These are phyloP conservation scores for Plasmodium adleri DNA, from an alignment of 169 alveolate species.

Conservation along the genomic window DNA sequence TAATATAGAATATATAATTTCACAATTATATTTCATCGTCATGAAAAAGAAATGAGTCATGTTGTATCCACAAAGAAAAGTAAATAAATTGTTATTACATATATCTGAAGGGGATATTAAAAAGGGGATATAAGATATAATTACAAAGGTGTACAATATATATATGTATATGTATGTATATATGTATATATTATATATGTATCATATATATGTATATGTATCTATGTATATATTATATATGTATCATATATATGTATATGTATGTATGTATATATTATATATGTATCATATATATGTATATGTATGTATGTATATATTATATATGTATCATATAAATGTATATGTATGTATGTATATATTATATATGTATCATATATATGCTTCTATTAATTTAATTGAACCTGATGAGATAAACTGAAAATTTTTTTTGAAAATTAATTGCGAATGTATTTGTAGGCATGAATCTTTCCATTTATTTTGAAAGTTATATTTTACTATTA, in stretches of 20 bases:
- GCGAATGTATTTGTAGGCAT: not conserved
- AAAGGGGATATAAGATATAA: too few relatives aligned
- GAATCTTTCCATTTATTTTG: constrained; percentile 2
- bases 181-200: too few relatives aligned
- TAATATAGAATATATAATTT: constrained; percentile 7
- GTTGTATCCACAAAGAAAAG: constrained; percentile 37
- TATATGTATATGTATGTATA: too few relatives aligned
- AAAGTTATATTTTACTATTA: constrained; percentile 6
- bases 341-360: too few relatives aligned
- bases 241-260: too few relatives aligned
- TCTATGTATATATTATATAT: too few relatives aligned
- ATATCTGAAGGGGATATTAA: not conserved
- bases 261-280: too few relatives aligned
- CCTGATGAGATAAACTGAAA: not conserved
- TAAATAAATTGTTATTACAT: constrained; percentile 6
- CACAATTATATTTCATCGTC: constrained; percentile 17
- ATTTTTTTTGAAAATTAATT: constrained; percentile 2
- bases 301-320: too few relatives aligned
- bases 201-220: too few relatives aligned
- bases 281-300: too few relatives aligned
- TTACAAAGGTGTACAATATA: too few relatives aligned
- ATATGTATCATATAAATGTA: too few relatives aligned
- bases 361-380: not conserved
- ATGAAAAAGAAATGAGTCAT: constrained; percentile 26
- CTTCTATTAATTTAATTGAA: not conserved